These are phyloP conservation scores for Solanum aculeatissimum DNA, from an alignment of 305 asterid genomes.

Conservation along the genomic window DNA sequence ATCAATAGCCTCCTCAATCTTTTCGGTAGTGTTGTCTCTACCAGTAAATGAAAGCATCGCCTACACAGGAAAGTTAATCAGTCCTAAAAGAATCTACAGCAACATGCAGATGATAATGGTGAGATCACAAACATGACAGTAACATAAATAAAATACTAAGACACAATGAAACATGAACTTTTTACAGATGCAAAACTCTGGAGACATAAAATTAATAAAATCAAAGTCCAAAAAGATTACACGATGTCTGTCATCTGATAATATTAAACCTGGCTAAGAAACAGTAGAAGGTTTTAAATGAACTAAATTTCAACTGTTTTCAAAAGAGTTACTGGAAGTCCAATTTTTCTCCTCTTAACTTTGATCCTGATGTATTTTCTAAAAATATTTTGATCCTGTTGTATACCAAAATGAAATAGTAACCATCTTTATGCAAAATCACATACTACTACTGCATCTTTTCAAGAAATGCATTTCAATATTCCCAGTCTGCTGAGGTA, in stretches of 20 bases:
- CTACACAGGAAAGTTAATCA: conserved; percentile 18
- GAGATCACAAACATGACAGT: conserved; percentile 13
- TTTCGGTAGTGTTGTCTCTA: conserved; percentile 39
- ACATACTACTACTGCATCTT: background rate
- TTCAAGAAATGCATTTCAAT: background rate
- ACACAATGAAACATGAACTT: background rate
- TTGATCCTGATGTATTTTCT: background rate
- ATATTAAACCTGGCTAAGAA: background rate
- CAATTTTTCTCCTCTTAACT: background rate
- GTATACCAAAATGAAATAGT: background rate
- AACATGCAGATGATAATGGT: background rate
- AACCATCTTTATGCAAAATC: background rate
- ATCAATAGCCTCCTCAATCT: conserved; percentile 83
- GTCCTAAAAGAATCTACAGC: background rate
- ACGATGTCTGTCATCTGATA: background rate
- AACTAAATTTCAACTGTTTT: background rate
- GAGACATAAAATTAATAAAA: background rate
- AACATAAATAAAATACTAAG: background rate
- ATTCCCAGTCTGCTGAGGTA: background rate
- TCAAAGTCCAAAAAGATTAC: background rate
- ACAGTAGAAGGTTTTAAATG: background rate
- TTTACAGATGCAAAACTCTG: conserved; percentile 2
- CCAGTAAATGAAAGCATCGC: conserved; percentile 58
- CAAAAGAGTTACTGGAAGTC: background rate
- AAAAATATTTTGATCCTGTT: background rate